These are phyloP conservation scores for Boletus mariae DNA, from an alignment of 1,284 basidiomycete genomes.

Conservation along the genomic window DNA sequence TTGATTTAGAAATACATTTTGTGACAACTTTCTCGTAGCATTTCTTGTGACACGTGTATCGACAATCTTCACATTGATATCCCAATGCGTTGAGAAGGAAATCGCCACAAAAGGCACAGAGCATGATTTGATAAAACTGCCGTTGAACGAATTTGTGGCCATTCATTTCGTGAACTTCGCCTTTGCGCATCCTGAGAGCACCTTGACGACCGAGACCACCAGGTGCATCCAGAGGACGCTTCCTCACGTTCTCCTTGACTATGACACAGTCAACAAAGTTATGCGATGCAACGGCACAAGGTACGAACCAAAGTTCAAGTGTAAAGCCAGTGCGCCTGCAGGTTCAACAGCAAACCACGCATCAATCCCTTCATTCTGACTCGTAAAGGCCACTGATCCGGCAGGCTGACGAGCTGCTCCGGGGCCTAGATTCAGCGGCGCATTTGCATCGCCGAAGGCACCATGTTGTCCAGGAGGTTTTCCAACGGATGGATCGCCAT, in stretches of 20 bases:
- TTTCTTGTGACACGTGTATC: slow-evolving; percentile 98
- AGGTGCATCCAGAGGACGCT: slow-evolving; percentile 86
- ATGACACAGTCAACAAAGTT: slow-evolving; percentile 15
- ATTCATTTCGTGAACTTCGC: slow-evolving; percentile 99
- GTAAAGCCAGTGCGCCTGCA: slow-evolving; percentile 86
- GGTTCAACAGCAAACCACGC: slow-evolving; percentile 98
- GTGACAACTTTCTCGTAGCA: slow-evolving; percentile 99
- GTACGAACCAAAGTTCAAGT: slow-evolving; percentile 84
- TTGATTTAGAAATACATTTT: slow-evolving; percentile 98
- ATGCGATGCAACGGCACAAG: background rate
- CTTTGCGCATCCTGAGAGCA: slow-evolving; percentile 96
- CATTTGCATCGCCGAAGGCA: slow-evolving; percentile 51
- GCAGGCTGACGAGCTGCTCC: slow-evolving; percentile 25
- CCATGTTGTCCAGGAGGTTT: slow-evolving; percentile 37
- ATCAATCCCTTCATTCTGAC: slow-evolving; percentile 77
- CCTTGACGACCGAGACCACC: slow-evolving; percentile 95
- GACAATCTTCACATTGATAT: slow-evolving; percentile 99
- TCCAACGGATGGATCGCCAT: slow-evolving; percentile 47
- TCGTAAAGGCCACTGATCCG: slow-evolving; percentile 30
- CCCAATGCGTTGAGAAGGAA: slow-evolving; percentile 96
- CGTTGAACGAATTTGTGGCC: slow-evolving; percentile 97
- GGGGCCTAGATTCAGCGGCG: slow-evolving; percentile 49
- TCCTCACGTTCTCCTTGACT: slow-evolving; percentile 97
- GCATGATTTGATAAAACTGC: slow-evolving; percentile 98
- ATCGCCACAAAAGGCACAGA: slow-evolving; percentile 97